Percentiles rank a stretch among this genome's conserved stretches.
Evolutionary conservation across 805 yeast genomes (phyloP).

Genomic region (Ogataea polymorpha): DNA sequence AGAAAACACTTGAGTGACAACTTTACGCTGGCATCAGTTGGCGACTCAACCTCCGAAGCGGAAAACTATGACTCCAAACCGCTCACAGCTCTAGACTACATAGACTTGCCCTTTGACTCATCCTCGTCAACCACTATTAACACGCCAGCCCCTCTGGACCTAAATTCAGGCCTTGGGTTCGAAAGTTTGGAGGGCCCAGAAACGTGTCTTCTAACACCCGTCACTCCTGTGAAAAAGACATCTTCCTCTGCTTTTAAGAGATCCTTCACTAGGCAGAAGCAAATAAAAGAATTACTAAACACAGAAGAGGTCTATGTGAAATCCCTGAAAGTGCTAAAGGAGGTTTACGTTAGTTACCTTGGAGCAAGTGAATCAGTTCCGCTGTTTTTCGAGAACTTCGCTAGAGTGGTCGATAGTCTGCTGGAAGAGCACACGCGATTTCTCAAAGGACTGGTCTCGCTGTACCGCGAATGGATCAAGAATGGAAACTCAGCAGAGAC

Average conservation of each 20-base stretch:
- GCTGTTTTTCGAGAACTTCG: conserved; percentile 30
- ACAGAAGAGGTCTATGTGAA: conserved; percentile 49
- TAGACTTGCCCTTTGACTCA: conserved; percentile 13
- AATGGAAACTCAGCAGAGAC: conserved; percentile 17
- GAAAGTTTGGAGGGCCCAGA: conserved; percentile 9
- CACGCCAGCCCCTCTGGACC: neutral
- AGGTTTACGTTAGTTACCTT: conserved; percentile 42
- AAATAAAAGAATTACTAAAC: conserved; percentile 42
- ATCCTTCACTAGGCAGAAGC: conserved; percentile 28
- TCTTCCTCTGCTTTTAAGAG: conserved; percentile 18
- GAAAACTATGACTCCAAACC: conserved; percentile 3
- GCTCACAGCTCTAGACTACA: neutral
- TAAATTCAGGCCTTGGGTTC: conserved; percentile 1
- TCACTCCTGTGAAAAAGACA: conserved; percentile 6
- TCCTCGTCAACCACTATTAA: conserved; percentile 14
- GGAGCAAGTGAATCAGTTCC: conserved; percentile 36
- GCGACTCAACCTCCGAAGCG: neutral
- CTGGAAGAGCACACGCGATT: conserved; percentile 33
- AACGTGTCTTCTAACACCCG: conserved; percentile 14
- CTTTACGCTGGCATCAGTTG: conserved; percentile 8
- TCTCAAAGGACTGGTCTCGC: conserved; percentile 24
- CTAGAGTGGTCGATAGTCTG: conserved; percentile 29
- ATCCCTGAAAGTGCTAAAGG: conserved; percentile 41
- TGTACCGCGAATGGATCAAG: conserved; percentile 23
- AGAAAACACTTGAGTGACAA: conserved; percentile 9